Percentiles rank a stretch among this genome's conserved stretches.
phyloP scores from a whole-genome alignment of 768 basidiomycete species.

The Cyclocybe cylindracea region DNA sequence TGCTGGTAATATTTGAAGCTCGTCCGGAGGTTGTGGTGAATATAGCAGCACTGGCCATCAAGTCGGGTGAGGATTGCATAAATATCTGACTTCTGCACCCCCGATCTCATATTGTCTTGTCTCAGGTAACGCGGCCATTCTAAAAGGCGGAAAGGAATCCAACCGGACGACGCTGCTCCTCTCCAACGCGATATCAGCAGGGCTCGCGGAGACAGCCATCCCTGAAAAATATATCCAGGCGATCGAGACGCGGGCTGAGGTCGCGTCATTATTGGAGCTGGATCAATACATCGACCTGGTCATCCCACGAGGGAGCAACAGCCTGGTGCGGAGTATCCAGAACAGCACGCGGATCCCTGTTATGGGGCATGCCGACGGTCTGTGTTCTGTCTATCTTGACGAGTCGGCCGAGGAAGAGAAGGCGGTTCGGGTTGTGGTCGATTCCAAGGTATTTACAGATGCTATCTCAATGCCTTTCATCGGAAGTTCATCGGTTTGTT shows the following conservation, averaged over 20 bases:
- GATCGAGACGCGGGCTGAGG: constrained; percentile 89
- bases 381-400: constrained; percentile 91
- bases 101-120: not conserved
- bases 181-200: constrained; percentile 76
- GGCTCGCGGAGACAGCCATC: constrained; percentile 70
- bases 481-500: not conserved
- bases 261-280: constrained; percentile 80
- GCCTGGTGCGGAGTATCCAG: constrained; percentile 86
- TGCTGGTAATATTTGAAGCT: constrained; percentile 96
- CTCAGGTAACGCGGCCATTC: constrained; percentile 91
- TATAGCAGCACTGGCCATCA: constrained; percentile 94
- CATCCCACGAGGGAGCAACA: constrained; percentile 94
- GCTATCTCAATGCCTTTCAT: not conserved
- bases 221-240: constrained; percentile 86
- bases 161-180: constrained; percentile 76
- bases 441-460: constrained; percentile 74
- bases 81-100: not conserved
- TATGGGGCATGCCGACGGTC: constrained; percentile 98
- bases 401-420: constrained; percentile 77
- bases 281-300: constrained; percentile 96
- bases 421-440: constrained; percentile 79
- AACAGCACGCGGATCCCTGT: constrained; percentile 91
- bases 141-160: constrained; percentile 98
- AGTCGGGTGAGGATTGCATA: constrained; percentile 67
- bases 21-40: constrained; percentile 98